phyloP scores from a whole-genome alignment of 805 yeast genomes.

The Pichia insulana region DNA sequence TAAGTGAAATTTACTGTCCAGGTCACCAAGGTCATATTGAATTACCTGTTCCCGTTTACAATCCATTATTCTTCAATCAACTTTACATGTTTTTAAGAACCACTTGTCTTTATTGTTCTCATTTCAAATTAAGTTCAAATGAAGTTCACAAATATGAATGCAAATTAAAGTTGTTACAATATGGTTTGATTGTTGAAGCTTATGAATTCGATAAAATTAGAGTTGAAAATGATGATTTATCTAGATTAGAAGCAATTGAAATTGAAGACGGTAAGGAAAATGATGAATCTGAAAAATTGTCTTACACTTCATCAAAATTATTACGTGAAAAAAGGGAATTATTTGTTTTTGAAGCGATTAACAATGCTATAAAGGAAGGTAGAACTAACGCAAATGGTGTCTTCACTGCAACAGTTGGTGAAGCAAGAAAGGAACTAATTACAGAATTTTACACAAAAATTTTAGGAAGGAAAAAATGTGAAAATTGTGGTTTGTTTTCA shows the following conservation, averaged over 20 bases:
- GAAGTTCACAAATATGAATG: conserved; percentile 75
- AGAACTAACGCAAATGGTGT: conserved; percentile 58
- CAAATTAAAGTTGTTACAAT: conserved; percentile 73
- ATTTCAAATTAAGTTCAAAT: conserved; percentile 56
- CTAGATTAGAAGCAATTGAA: conserved; percentile 34
- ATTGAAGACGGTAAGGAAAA: conserved; percentile 37
- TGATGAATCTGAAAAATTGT: conserved; percentile 15
- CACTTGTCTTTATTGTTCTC: conserved; percentile 85
- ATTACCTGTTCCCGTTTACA: conserved; percentile 90
- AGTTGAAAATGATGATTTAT: conserved; percentile 24
- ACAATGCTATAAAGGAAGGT: conserved; percentile 69
- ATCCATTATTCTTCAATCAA: conserved; percentile 90
- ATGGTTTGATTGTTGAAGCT: conserved; percentile 78
- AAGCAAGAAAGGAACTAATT: conserved; percentile 69
- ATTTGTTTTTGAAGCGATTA: conserved; percentile 64
- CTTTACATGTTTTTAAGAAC: conserved; percentile 77
- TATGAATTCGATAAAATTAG: conserved; percentile 58
- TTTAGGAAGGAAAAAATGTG: conserved; percentile 78
- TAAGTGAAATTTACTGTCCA: conserved; percentile 90
- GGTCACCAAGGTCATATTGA: conserved; percentile 99
- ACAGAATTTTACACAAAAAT: conserved; percentile 69
- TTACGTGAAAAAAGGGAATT: conserved; percentile 53
- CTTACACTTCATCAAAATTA: conserved; percentile 26
- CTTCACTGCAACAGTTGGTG: conserved; percentile 75
- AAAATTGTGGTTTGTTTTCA: conserved; percentile 91